Base-by-base conservation (phyloP, 139 green algal genomes). In the Chlorella vulgaris region DNA sequence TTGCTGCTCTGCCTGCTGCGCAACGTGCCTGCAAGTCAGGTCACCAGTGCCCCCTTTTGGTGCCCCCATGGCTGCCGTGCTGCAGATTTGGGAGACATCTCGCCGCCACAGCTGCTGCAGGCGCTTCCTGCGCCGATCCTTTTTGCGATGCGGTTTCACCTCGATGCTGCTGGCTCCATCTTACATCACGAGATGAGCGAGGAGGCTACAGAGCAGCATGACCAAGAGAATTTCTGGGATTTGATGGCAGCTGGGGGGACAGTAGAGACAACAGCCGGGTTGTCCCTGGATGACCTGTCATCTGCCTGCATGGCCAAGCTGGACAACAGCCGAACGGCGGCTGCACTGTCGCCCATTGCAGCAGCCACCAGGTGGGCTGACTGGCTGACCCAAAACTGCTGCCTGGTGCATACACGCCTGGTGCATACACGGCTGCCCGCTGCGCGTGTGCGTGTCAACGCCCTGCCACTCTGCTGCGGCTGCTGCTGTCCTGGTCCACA, bases 291-390 rank as follows among this genome's bases (percentile, higher is more conserved):
- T 35, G 66, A 51, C 36, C 50, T 33, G 22, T 31, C 33, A 8
- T 28, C 76, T 21, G 63, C 81, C n/a, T 50, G 43, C 53, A 63
- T 85, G 40, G 65, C 36, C 2, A 19, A 31, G 29, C n/a, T 83
- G 47, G 77, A 68, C 33, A 60, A 31, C 29, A 6, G 39, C 0
- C 58, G 39, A 0, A 70, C 81, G 15, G 19, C 28, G 7, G 74
- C 38, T 19, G 81, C 81, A 1, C n/a, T 77, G 36, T 85, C 81
- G 0, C 81, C 81, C 21, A 40, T 29, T 5, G 70, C 81, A 21
- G 74, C 81, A 2, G 81, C 81, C 36, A 10, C 38, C 18, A 61
- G 80, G 62, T 68, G 26, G n/a, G n/a, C n/a, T 24, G 55, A 28
- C 38, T 53, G n/a, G 40, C n/a, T 38, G 7, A n/a, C n/a, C n/a